These are phyloP conservation scores for Hyaloscypha variabilis DNA, from an alignment of 495 filamentous ascomycete species.

Conservation along the genomic window DNA sequence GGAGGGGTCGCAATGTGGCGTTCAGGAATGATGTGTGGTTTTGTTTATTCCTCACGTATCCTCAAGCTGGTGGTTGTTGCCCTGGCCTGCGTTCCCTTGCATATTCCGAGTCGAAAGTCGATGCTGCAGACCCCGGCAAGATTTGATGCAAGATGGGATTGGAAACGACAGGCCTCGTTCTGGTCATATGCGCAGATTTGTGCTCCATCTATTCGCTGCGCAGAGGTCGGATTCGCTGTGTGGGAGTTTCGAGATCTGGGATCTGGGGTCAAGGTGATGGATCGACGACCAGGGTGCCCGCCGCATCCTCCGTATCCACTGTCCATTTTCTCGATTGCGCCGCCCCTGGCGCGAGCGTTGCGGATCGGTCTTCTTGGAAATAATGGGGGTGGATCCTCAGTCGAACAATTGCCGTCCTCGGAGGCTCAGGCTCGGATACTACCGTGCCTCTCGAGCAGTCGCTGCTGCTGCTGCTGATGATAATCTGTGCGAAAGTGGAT, in stretches of 20 bases:
- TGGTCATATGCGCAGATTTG: neutral
- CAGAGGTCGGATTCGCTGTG: conserved; percentile 4
- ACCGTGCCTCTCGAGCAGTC: neutral
- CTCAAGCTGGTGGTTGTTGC: neutral
- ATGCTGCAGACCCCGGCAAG: conserved; percentile 8
- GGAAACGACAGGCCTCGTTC: neutral
- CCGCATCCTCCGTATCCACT: neutral
- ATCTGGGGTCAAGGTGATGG: conserved; percentile 1
- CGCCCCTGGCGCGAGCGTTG: neutral
- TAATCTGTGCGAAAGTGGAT: neutral
- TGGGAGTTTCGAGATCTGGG: conserved; percentile 8
- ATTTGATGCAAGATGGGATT: neutral
- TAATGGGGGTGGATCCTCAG: neutral
- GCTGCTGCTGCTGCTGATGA: neutral
- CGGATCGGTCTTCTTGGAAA: neutral
- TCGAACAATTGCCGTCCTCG: neutral
- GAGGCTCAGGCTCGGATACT: neutral
- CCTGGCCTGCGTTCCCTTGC: neutral
- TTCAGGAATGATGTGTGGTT: neutral
- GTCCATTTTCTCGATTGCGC: neutral
- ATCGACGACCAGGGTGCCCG: neutral
- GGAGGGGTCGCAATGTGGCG: neutral
- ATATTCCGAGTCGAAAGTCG: neutral
- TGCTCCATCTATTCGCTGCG: neutral
- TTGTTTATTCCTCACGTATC: neutral